phyloP scores from a whole-genome alignment of 2,329 filamentous ascomycete genomes.

The Chaetomium sp. region DNA sequence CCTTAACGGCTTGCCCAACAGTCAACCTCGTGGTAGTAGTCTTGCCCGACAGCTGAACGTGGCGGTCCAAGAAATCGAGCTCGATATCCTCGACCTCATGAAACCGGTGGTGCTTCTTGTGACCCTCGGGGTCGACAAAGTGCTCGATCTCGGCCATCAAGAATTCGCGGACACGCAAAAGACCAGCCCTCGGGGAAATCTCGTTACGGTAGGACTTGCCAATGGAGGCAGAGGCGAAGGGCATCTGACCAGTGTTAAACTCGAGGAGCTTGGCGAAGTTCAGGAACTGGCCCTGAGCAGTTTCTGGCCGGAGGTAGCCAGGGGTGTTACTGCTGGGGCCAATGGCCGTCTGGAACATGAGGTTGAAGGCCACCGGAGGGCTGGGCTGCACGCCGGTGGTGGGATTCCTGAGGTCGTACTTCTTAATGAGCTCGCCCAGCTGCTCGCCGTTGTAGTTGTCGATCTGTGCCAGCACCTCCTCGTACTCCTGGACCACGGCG shows the following conservation, averaged over 20 bases:
- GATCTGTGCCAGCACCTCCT: conserved; percentile 86
- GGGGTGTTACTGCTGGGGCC: conserved; percentile 86
- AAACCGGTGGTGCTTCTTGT: conserved; percentile 93
- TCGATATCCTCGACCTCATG: conserved; percentile 80
- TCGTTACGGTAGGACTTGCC: conserved; percentile 99
- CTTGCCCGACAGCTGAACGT: conserved; percentile 84
- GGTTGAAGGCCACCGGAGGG: conserved; percentile 88
- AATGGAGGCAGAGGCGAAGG: conserved; percentile 94
- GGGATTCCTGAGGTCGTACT: conserved; percentile 90
- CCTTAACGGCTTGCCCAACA: conserved; percentile 83
- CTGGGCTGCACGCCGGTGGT: conserved; percentile 74
- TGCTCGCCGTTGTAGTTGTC: conserved; percentile 91
- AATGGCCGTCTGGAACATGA: conserved; percentile 98
- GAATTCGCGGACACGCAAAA: conserved; percentile 94
- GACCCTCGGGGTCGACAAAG: conserved; percentile 90
- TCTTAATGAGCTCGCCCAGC: conserved; percentile 84
- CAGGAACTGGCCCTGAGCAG: conserved; percentile 95
- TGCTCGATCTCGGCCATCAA: conserved; percentile 99
- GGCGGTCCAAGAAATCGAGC: conserved; percentile 79
- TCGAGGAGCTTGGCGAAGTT: conserved; percentile 96
- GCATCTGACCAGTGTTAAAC: conserved; percentile 93
- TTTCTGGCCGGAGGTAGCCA: conserved; percentile 89
- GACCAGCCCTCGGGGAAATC: conserved; percentile 88
- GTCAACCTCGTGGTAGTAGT: conserved; percentile 72
- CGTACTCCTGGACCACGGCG: conserved; percentile 82